Evolutionary conservation across 495 filamentous ascomycete genomes (phyloP), one percentile per base, ranked within the genome.

Genomic region (Penicillium paxilli): DNA sequence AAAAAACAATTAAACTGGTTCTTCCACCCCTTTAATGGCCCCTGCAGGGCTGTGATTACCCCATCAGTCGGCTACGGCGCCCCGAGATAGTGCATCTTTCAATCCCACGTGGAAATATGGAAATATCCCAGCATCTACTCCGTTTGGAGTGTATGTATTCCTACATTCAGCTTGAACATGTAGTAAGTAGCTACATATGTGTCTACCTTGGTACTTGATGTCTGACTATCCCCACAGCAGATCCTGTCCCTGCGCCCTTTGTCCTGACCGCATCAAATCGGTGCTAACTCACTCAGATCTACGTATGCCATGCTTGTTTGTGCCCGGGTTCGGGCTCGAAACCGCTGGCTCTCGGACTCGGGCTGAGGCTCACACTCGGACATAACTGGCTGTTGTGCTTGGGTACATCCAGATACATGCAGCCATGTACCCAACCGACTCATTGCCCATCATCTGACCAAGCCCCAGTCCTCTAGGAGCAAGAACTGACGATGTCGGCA

Each of bases 31-130:
- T 28, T 5, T 28, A 11, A 28, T 28, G 26, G 26, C 26, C 26
- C 26, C 26, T 28, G 26, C 26, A 28, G 26, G 26, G 11, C 26
- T 28, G 5, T 28, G 5, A 28, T 11, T 28, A 11, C 1, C n/a
- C 35, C 8, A 38, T 16, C 35, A 38, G 26, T 28, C 26, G 26
- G 26, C 11, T 28, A 38, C n/a, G 4, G 17, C 35, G n/a, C 35
- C 35, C 41, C 51, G 55, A 38, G 26, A 49, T 20, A 44, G 55
- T 52, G 51, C 57, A 59, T 57, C 47, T 55, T 49, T 14, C 19
- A 42, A 50, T 35, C 44, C 56, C 58, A 61, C 58, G 58, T 61
- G 58, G 49, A 41, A 35, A 7, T 5, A 32, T 12, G 11, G 30
- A n/a, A 12, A 10, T 32, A 32, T 32, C 11, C 30, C 8, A 10